A percentile compares a stretch with the other conserved stretches of the same genome.
Conservation (phyloP, 164 flowering plant species). For the Macadamia tetraphylla region DNA sequence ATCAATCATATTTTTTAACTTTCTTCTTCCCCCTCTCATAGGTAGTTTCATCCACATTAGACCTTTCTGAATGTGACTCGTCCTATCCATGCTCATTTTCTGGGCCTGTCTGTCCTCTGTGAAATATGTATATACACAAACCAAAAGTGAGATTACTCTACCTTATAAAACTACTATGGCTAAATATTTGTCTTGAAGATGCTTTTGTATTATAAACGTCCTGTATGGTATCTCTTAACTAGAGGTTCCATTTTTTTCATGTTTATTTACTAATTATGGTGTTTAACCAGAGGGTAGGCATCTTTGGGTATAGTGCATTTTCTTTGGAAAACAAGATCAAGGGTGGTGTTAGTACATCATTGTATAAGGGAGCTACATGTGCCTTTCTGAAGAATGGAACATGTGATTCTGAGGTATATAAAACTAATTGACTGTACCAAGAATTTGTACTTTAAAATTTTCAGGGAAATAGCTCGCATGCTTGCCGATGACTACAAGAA, state of each 20-base stretch:
- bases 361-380: background rate
- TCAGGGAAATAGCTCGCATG: constrained; percentile 94
- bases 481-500: constrained; percentile 86
- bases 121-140: background rate
- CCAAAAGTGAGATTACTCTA: background rate
- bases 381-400: background rate
- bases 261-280: background rate
- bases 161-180: background rate
- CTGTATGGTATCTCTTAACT: background rate
- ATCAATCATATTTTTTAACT: background rate
- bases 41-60: background rate
- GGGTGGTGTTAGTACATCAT: no score
- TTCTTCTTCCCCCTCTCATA: background rate
- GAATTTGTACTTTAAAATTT: background rate
- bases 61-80: no score
- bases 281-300: background rate
- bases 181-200: background rate
- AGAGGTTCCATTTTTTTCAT: no score
- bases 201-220: background rate
- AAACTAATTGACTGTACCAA: background rate
- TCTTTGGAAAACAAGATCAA: background rate
- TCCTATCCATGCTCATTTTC: background rate
- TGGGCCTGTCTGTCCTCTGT: background rate
- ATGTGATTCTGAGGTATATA: background rate
- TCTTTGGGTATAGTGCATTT: background rate